Evolutionary conservation across 2,329 filamentous ascomycete species (phyloP).

Genomic region (Colletotrichum trifolii): DNA sequence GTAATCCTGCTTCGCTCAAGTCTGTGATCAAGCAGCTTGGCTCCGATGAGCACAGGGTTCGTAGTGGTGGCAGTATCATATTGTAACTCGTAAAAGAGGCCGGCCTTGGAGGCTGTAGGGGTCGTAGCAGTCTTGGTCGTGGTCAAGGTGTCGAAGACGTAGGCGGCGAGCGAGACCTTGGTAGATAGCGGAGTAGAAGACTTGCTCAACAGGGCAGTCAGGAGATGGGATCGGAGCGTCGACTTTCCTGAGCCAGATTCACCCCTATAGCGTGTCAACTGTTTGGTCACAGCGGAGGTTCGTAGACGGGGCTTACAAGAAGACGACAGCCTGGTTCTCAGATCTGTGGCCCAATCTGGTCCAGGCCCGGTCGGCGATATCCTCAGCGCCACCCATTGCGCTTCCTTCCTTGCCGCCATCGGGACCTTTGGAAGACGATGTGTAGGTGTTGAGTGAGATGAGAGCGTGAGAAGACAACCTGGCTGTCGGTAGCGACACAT

Average conservation of each 20-base stretch:
- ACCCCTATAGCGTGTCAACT: constrained; percentile 66
- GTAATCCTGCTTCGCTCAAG: constrained; percentile 92
- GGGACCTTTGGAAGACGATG: constrained; percentile 84
- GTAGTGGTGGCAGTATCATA: constrained; percentile 90
- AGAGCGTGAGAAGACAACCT: constrained; percentile 91
- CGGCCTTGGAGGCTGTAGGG: constrained; percentile 93
- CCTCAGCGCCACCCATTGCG: constrained; percentile 91
- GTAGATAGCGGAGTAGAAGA: constrained; percentile 92
- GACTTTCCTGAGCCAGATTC: constrained; percentile 98
- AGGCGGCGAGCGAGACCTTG: constrained; percentile 92
- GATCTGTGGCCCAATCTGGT: constrained; percentile 85
- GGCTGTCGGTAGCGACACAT: constrained; percentile 89
- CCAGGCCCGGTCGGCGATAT: constrained; percentile 88
- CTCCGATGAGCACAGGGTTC: constrained; percentile 89
- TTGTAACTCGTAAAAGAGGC: constrained; percentile 94
- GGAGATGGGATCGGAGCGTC: constrained; percentile 87
- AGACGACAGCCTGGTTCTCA: constrained; percentile 93
- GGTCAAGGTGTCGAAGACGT: constrained; percentile 94
- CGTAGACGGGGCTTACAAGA: constrained; percentile 74
- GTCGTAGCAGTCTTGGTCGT: constrained; percentile 98
- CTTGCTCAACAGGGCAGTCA: constrained; percentile 87
- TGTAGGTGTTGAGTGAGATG: constrained; percentile 94
- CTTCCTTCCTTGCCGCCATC: constrained; percentile 94
- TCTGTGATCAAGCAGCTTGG: constrained; percentile 93
- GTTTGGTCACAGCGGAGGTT: not conserved